Evolutionary conservation across 129 eudicot species (phyloP), one percentile per base, ranked within the genome.

Genomic region (Flaveria linearis): DNA sequence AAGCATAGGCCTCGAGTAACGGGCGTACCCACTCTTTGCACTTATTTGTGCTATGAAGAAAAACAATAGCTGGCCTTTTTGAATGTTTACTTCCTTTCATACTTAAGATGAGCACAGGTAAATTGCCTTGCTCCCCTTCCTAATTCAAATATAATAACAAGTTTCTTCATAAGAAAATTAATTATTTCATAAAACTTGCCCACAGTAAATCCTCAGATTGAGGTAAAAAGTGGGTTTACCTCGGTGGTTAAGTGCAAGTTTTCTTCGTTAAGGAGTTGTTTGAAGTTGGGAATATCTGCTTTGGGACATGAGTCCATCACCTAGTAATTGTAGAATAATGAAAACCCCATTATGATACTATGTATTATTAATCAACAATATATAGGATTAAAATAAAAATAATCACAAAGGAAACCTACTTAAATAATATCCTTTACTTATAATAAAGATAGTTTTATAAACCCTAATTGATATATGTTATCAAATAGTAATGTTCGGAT

Each of bases 21-120:
- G 99, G 97, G 61, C 94, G 85, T 33, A 91, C 49, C 97, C 97
- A 95, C 79, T 95, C 99, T 81, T 95, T 95, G 86, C 91, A 86
- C 71, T 91, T 95, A 62, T 89, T 78, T 36, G 99, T 95, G 80
- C 99, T 91, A 72, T 95, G 99, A 18, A 95, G 79, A 67, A 95
- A 86, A 23, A 95, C 96, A 78, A 91, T 53, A 17, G 96, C 86
- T 66, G 99, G 97, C 64, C 95, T 91, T 83, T 67, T 91, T 20
- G 75, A 64, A 30, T 50, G 79, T 36, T 18, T 77, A 75, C 26
- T 85, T 74, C 87, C 88, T 72, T 87, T 83, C 88, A 95, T 78
- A 30, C 96, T 91, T 89, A 95, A 70, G 33, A 91, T 80, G 62
- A 95, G 79, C 45, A 95, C 91, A 42, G 99, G 99, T 78, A 95